Evolutionary conservation across 202 grass and related monocot species (phyloP).

Genomic region (Panicum hallii): DNA sequence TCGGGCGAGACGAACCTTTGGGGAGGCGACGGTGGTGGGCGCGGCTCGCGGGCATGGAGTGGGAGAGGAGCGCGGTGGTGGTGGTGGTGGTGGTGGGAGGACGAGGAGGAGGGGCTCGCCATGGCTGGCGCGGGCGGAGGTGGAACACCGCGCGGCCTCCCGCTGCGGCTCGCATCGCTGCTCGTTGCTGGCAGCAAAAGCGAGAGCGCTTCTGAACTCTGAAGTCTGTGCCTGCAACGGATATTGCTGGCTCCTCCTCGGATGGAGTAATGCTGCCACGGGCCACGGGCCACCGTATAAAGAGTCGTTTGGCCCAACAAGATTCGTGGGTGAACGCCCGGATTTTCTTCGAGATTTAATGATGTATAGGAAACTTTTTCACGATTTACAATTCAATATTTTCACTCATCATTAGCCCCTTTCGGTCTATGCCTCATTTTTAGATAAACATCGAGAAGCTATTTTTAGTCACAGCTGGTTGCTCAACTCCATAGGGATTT

Average conservation of each 20-base stretch:
- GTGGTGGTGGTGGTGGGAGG: no score
- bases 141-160: slow-evolving; percentile 51
- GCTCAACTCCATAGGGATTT: no score
- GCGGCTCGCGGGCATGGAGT: neutral
- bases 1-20: neutral
- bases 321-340: no score
- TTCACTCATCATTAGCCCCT: no score
- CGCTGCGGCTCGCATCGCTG: slow-evolving; percentile 39
- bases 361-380: no score
- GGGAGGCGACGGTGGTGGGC: slow-evolving; percentile 8
- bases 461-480: no score
- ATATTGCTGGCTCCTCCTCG: neutral
- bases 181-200: neutral
- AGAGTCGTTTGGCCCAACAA: no score
- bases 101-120: neutral
- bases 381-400: no score
- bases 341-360: no score
- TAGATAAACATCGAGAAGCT: no score
- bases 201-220: neutral
- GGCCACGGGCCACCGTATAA: neutral
- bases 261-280: neutral
- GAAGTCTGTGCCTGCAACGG: neutral
- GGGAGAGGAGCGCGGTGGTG: neutral
- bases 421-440: no score
- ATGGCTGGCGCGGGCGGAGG: slow-evolving; percentile 27